Evolutionary conservation across 805 yeast genomes (phyloP).

Genomic region (Teunomyces tritomae): DNA sequence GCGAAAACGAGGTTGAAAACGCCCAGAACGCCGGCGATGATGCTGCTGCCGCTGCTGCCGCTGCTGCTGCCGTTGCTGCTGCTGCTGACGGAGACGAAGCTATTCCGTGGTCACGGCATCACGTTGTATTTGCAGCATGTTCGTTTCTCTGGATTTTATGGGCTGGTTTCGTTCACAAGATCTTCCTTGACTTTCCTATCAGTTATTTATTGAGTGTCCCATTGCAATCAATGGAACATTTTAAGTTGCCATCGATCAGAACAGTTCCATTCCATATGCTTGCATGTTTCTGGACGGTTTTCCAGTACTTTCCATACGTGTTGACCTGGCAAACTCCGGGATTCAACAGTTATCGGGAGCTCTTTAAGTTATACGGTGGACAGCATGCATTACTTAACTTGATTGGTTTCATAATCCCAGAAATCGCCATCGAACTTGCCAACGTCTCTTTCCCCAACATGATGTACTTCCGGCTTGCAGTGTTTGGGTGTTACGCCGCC

Average conservation of each 20-base stretch:
- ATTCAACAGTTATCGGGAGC: neutral
- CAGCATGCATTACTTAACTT: neutral
- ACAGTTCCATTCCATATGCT: constrained; percentile 13
- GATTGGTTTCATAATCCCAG: neutral
- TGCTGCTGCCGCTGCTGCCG: neutral
- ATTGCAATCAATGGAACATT: neutral
- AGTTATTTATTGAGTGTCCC: constrained; percentile 5
- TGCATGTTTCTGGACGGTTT: constrained; percentile 18
- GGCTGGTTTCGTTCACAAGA: constrained; percentile 18
- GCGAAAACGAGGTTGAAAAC: neutral
- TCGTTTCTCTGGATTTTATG: constrained; percentile 16
- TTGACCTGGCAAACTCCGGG: neutral
- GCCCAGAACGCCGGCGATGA: neutral
- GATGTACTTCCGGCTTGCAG: neutral
- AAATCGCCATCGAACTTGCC: neutral
- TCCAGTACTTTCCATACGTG: constrained; percentile 11
- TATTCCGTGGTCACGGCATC: neutral
- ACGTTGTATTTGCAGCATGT: neutral
- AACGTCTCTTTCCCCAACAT: neutral
- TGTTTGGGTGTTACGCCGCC: neutral
- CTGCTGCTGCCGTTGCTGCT: neutral
- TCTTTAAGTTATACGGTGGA: neutral
- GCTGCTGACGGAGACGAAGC: neutral
- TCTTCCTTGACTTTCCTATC: constrained; percentile 21
- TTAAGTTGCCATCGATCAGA: constrained; percentile 1